phyloP scores from a whole-genome alignment of 148 eudicot species.

The Heliosperma pusillum region DNA sequence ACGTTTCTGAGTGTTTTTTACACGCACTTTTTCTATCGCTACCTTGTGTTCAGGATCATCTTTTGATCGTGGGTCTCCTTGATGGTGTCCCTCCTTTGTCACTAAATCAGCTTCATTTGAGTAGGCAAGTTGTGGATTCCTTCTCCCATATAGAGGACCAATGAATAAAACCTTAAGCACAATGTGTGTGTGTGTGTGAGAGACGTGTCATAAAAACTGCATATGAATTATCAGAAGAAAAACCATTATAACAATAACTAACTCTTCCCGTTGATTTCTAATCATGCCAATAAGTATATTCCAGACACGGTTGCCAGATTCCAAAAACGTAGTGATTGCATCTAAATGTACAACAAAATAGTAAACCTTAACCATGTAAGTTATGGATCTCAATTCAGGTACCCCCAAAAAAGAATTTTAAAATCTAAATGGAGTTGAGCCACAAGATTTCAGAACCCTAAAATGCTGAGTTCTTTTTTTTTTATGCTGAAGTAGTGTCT shows the following conservation, averaged over 20 bases:
- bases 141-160: conserved; percentile 67
- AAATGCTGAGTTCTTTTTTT: too few relatives aligned
- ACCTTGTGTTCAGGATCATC: conserved; percentile 30
- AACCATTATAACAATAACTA: neutral
- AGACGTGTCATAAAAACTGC: conserved; percentile 11
- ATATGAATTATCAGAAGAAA: neutral
- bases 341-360: neutral
- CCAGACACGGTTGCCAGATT: too few relatives aligned
- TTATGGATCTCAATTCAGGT: neutral
- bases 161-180: conserved; percentile 68
- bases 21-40: conserved; percentile 39
- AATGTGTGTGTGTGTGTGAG: neutral
- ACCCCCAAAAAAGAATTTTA: too few relatives aligned
- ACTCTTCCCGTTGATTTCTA: neutral
- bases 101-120: conserved; percentile 32
- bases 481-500: too few relatives aligned
- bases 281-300: neutral
- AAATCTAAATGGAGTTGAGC: too few relatives aligned
- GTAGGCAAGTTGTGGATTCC: conserved; percentile 40
- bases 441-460: too few relatives aligned
- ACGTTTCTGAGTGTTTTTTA: conserved; percentile 48
- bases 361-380: neutral
- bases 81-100: conserved; percentile 24
- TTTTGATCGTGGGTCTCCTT: conserved; percentile 27
- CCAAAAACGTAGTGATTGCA: too few relatives aligned